Evolutionary conservation across 1,139 yeast species (phyloP).

Genomic region (Candida sojae): DNA sequence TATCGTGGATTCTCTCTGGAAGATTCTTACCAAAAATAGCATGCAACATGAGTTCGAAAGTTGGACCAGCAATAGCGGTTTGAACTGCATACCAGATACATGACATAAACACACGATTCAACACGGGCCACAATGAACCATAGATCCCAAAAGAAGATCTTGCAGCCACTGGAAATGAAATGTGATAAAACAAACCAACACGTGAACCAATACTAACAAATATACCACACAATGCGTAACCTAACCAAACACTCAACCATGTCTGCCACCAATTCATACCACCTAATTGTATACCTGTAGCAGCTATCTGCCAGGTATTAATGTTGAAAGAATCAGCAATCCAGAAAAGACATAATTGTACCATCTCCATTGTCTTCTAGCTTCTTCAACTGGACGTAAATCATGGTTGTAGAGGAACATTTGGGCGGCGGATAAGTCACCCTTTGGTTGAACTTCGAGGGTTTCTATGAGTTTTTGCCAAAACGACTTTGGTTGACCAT

Average conservation of each 20-base stretch:
- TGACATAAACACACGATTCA: conserved; percentile 81
- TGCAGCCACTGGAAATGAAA: conserved; percentile 76
- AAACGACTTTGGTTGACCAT: conserved; percentile 5
- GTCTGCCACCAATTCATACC: conserved; percentile 90
- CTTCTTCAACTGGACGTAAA: conserved; percentile 71
- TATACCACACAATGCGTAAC: conserved; percentile 59
- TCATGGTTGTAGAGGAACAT: conserved; percentile 71
- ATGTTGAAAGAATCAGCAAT: conserved; percentile 84
- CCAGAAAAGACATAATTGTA: conserved; percentile 81
- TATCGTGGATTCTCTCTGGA: conserved; percentile 42
- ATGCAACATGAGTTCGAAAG: conserved; percentile 70
- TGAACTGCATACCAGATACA: conserved; percentile 87
- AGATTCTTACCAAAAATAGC: conserved; percentile 67
- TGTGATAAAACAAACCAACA: conserved; percentile 72
- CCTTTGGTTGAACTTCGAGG: conserved; percentile 23
- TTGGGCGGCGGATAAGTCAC: conserved; percentile 43
- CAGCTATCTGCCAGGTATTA: conserved; percentile 89
- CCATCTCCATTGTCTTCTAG: conserved; percentile 79
- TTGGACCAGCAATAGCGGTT: conserved; percentile 79
- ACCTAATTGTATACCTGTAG: conserved; percentile 68
- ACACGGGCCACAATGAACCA: conserved; percentile 79
- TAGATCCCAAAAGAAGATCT: conserved; percentile 76
- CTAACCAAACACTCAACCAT: conserved; percentile 83
- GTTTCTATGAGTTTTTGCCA: conserved; percentile 11
- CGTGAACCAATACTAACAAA: conserved; percentile 68